Evolutionary conservation across 805 yeast genomes (phyloP), one percentile per base, ranked within the genome.

Genomic region (Candida incommunis): DNA sequence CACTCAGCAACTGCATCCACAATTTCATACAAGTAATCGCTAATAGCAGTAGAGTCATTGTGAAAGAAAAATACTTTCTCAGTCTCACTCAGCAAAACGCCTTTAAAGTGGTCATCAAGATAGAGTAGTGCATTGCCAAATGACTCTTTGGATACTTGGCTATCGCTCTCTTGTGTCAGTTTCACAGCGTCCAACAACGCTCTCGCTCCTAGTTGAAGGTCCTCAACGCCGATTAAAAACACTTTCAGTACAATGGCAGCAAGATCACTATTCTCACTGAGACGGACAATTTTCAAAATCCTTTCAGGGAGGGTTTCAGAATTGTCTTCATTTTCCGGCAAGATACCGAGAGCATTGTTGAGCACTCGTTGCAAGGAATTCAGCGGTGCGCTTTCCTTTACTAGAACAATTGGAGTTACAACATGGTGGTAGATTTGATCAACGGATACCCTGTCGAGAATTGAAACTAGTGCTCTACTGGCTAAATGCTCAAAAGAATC

Each of bases 1-100:
- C 50, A 46, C 41, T 54, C 56, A 2, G 55, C 54, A 20, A 50
- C 27, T 1, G 58, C 56, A 46, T 55, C 60, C 2, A 54, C 48
- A 23, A 56, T 43, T 41, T 54, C 56, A 35, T 48, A 45, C 35
- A 54, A 24, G 15, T 23, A 31, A 3, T 43, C 45, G 23, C 48
- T 48, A 22, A 51, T 40, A 24, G 51, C 50, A 23, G 60, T 57
- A 37, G 52, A 55, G 9, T 50, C 41, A 9, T 47, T 42, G n/a
- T 57, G 49, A 13, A 48, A 41, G 7, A 55, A 42, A 34, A 52
- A 56, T 3, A 22, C 25, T 11, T 44, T 23, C 42, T 56, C 57
- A 22, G 46, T 40, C n/a, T 41, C 37, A 15, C 42, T 34, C 16
- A 55, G 45, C 4, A 54, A 16, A 15, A 45, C 41, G 7, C 51